Conservation (phyloP, 371 early-diverging fungal species). For the Blakeslea trispora region DNA sequence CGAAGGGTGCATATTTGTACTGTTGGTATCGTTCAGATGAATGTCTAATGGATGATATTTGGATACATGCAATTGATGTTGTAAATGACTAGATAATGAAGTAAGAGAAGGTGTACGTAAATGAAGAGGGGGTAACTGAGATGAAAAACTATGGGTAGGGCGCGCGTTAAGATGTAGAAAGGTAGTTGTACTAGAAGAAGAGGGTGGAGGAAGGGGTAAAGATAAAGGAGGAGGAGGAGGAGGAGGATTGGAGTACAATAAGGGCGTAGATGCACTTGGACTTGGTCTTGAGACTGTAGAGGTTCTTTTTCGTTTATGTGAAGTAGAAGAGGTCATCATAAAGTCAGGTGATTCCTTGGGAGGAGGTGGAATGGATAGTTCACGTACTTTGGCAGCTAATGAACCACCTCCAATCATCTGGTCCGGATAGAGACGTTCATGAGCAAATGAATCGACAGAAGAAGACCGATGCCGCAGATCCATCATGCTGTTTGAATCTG, state of each 20-base stretch:
- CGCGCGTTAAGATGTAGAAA: conserved; percentile 7
- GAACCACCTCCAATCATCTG: conserved; percentile 16
- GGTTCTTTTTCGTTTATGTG: conserved; percentile 28
- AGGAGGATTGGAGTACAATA: conserved; percentile 8
- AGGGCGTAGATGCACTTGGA: conserved; percentile 28
- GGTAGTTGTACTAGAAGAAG: no score
- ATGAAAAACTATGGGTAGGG: conserved; percentile 22
- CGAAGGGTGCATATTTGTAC: neutral
- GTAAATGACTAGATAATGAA: conserved; percentile 5
- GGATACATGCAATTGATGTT: conserved; percentile 16
- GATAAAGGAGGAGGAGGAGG: conserved; percentile 5
- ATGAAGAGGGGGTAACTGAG: conserved; percentile 30
- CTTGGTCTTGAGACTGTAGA: conserved; percentile 11
- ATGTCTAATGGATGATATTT: no score
- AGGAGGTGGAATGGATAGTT: conserved; percentile 12
- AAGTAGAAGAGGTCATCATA: conserved; percentile 22
- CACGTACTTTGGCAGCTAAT: conserved; percentile 29
- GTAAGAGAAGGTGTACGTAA: conserved; percentile 5
- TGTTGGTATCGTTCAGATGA: conserved; percentile 4
- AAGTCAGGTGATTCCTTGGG: conserved; percentile 23
- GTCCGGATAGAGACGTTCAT: conserved; percentile 2
- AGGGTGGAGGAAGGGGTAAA: conserved; percentile 8
- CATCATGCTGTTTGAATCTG: conserved; percentile 19
- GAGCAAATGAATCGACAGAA: conserved; percentile 6
- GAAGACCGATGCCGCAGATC: neutral